phyloP scores from a whole-genome alignment of 2,329 filamentous ascomycete genomes.

The Fusarium sp. region DNA sequence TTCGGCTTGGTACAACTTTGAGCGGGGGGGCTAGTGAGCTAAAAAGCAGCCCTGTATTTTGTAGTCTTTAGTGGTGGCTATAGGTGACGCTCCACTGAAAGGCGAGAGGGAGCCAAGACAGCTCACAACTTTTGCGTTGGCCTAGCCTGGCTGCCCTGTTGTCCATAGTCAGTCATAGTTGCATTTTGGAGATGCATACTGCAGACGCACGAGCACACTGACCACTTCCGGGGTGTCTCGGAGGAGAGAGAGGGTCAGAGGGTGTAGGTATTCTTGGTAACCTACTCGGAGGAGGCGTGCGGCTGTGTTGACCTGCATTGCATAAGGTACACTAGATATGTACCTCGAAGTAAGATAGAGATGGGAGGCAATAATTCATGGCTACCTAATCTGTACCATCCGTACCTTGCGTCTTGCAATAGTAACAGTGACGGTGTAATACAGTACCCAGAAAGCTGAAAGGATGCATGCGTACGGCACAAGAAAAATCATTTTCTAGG shows the following conservation, averaged over 20 bases:
- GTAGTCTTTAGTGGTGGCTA: conserved; percentile 32
- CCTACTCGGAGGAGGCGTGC: conserved; percentile 40
- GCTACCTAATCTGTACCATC: neutral
- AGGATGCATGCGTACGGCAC: conserved; percentile 17
- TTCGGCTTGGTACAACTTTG: conserved; percentile 1
- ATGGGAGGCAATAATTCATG: conserved; percentile 24
- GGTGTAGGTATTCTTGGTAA: conserved; percentile 19
- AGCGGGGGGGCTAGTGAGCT: conserved; percentile 12
- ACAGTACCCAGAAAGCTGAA: neutral
- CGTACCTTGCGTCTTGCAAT: conserved; percentile 4
- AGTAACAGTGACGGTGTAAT: neutral
- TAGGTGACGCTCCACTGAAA: conserved; percentile 34
- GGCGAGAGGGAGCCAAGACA: conserved; percentile 45
- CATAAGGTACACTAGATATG: neutral
- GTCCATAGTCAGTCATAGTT: conserved; percentile 6
- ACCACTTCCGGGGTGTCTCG: conserved; percentile 34
- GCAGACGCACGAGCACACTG: conserved; percentile 39
- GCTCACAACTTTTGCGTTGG: conserved; percentile 8
- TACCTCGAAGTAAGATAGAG: neutral
- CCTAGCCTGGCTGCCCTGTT: neutral
- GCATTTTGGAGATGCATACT: conserved; percentile 10
- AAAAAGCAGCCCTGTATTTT: conserved; percentile 39
- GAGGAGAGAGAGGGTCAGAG: conserved; percentile 25
- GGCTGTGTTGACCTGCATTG: conserved; percentile 41
- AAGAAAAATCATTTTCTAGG: neutral